phyloP scores from a whole-genome alignment of 805 yeast genomes.

The Candida incommunis region DNA sequence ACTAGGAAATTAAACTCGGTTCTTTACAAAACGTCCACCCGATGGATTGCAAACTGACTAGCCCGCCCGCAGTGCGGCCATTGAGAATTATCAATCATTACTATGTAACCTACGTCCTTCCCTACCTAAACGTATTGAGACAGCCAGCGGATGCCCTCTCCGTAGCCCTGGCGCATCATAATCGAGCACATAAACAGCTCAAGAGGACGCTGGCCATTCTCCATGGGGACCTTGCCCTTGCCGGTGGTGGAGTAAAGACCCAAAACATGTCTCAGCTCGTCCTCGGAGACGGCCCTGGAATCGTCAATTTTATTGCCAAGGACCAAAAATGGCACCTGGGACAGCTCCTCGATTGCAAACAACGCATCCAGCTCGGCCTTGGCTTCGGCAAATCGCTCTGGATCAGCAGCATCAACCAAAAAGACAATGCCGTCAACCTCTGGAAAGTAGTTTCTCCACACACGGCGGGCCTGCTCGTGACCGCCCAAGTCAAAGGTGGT shows the following conservation, averaged over 20 bases:
- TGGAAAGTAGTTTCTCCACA: constrained; percentile 99
- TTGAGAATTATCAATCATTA: too few relatives aligned
- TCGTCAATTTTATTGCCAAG: constrained; percentile 96
- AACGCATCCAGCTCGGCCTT: constrained; percentile 89
- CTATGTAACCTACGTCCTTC: too few relatives aligned
- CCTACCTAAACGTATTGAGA: constrained; percentile 69
- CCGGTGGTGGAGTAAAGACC: constrained; percentile 87
- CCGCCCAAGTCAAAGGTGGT: constrained; percentile 99
- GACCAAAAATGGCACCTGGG: constrained; percentile 79
- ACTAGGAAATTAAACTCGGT: too few relatives aligned
- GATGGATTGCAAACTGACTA: too few relatives aligned
- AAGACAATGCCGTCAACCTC: constrained; percentile 97
- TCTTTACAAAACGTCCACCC: too few relatives aligned
- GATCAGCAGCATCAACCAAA: constrained; percentile 93
- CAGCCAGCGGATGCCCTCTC: constrained; percentile 97
- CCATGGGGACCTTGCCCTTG: constrained; percentile 55
- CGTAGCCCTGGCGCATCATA: constrained; percentile 97
- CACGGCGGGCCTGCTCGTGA: constrained; percentile 95
- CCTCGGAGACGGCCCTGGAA: constrained; percentile 87
- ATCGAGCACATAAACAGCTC: constrained; percentile 97
- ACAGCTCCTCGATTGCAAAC: constrained; percentile 82
- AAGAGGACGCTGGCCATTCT: constrained; percentile 71
- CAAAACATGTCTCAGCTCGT: constrained; percentile 79
- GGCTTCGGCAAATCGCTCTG: constrained; percentile 88
- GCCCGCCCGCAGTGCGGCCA: too few relatives aligned